Percentiles rank a stretch among this genome's conserved stretches.
Conservation (phyloP, 1,284 basidiomycete species). For the Phaffia rhodozyma region DNA sequence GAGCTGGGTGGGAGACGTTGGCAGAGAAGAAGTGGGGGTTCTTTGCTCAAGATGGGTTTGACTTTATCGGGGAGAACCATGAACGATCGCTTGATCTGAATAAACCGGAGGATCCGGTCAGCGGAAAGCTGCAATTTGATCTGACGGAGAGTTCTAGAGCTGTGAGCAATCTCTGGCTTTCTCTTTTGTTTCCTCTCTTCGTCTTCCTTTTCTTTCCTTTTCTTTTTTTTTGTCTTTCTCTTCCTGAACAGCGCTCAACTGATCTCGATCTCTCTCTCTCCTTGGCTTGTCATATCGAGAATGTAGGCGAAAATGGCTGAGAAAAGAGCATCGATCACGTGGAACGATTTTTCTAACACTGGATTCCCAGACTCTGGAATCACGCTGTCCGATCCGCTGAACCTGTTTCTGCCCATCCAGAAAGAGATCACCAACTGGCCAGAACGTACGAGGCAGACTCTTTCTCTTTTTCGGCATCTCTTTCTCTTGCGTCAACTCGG, state of each 20-base stretch:
- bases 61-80: slow-evolving; percentile 38
- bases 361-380: slow-evolving; percentile 67
- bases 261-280: too few relatives aligned
- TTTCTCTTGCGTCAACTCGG: not conserved
- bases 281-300: not conserved
- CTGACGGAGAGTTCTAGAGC: slow-evolving; percentile 68
- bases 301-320: slow-evolving; percentile 47
- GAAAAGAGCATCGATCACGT: slow-evolving; percentile 66
- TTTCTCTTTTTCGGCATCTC: not conserved
- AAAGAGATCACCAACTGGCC: slow-evolving; percentile 59
- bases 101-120: slow-evolving; percentile 22
- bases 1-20: slow-evolving; percentile 60
- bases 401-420: slow-evolving; percentile 58
- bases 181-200: not conserved
- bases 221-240: too few relatives aligned
- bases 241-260: too few relatives aligned
- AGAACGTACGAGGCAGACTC: slow-evolving; percentile 21
- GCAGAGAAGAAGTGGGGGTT: slow-evolving; percentile 78
- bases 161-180: slow-evolving; percentile 39
- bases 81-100: not conserved
- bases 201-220: not conserved
- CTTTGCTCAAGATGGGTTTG: slow-evolving; percentile 70
- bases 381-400: slow-evolving; percentile 61
- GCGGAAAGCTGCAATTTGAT: slow-evolving; percentile 67
- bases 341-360: slow-evolving; percentile 69